Base-by-base conservation (phyloP, 495 filamentous ascomycete genomes). In the Podospora anserina region DNA sequence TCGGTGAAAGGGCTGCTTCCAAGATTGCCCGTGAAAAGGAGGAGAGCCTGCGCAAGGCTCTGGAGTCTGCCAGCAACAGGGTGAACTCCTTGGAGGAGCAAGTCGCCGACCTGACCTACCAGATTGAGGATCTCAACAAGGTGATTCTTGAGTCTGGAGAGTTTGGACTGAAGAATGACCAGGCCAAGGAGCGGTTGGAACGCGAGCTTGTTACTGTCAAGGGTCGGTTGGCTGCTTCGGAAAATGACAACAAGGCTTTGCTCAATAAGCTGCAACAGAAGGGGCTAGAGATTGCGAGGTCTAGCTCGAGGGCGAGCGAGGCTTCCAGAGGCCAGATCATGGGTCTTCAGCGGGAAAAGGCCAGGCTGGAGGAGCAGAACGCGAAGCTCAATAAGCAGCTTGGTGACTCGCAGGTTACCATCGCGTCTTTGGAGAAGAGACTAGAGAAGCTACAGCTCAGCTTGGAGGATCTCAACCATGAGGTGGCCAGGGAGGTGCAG, bases 251-350 rank as follows among this genome's bases (percentile, higher is more conserved):
- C 73, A 89, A 92, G n/a, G 89, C 93, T 49, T 82, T 99, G 0
- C 84, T 98, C 61, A 99, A 97, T 76, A 98, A 98, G 78, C 84
- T 99, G 13, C 95, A 99, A 71, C 94, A 97, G 73, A 99, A 99
- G 84, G 96, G 96, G 58, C 88, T 99, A 7, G 95, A 99, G 75
- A 95, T 99, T 75, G 94, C 93, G 32, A 85, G 96, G 55, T 94
- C 95, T 4, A 92, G 87, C 69, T 96, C 94, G 3, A 89, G 88
- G 66, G 95, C 92, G 30, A 92, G 87, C 65, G 95, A 99, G 66
- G 91, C 87, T 66, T 92, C 94, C 58, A 88, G 93, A 20, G 85
- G 88, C n/a, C 89, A 93, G 61, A 80, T 97, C 67, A 76, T 86
- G 20, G 88, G 84, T 28, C 80, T 98, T 5, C 92, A 95, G 71